Base-by-base conservation (phyloP, 805 yeast species). In the Tetrapisispora phaffii region DNA sequence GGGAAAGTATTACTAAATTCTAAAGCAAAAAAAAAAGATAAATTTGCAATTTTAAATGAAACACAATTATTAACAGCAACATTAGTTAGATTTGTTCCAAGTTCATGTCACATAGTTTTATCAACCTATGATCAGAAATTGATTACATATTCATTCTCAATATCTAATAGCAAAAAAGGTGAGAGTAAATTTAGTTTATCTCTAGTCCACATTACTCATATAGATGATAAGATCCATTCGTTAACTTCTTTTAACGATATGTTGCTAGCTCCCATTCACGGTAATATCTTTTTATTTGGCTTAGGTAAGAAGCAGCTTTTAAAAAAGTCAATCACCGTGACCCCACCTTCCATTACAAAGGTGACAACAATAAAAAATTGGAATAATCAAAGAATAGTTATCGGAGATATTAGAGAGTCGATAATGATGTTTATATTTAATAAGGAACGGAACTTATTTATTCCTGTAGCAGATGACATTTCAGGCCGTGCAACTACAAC, bases 261-360 rank as follows among this genome's bases (percentile, higher is more conserved):
- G 48, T 58, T 88, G 1, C 60, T 88, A 1, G 81, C 75, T 1
- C 89, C 85, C 0, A 52, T 76, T 41, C 73, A 71, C 0, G 68
- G 72, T 37, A 60, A 63, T 41, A 53, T 90, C 40, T 65, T 84
- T 31, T 51, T 85, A 8, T 88, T 74, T 57, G 89, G 80, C 23
- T 50, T 87, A 24, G 98, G 98, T 1, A 71, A 72, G 54, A 84
- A 82, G 51, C 97, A 89, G 57, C 67, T 90, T 33, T 67, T 93
- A 46, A 73, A 82, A 46, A 86, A 85, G 58, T 68, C 82, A 0
- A 74, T 58, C 15, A 51, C 79, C 7, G 58, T 74, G 1, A 60
- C 55, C 4, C 51, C 83, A 8, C 62, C 65, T 1, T 68, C 74
- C 1, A 58, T 72, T 13, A 67, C 70, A 3, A 70, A 70, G 39